Evolutionary conservation across 1,139 yeast genomes (phyloP).

Genomic region (Candida sanyaensis): DNA sequence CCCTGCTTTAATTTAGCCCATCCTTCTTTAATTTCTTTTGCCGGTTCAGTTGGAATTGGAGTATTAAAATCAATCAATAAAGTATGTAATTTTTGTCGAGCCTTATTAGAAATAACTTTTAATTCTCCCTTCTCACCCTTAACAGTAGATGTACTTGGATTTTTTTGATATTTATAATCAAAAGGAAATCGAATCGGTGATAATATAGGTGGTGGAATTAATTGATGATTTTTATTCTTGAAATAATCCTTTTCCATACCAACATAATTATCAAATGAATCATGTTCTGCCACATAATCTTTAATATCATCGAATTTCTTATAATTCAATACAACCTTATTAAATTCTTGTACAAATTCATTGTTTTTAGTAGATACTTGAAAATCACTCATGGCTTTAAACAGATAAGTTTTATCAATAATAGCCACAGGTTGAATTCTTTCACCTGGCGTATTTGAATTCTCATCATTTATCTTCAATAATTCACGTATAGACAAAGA

Average conservation of each 20-base stretch:
- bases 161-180: constrained; percentile 51
- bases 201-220: constrained; percentile 87
- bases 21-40: constrained; percentile 39
- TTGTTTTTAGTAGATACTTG: constrained; percentile 70
- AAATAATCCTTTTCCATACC: constrained; percentile 29
- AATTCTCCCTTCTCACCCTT: constrained; percentile 63
- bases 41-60: constrained; percentile 31
- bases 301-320: constrained; percentile 39
- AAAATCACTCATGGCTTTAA: constrained; percentile 87
- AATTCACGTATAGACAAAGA: constrained; percentile 56
- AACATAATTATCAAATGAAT: constrained; percentile 29
- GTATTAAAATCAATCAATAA: constrained; percentile 36
- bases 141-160: constrained; percentile 54
- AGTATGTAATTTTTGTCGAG: constrained; percentile 49
- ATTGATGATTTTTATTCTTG: constrained; percentile 49
- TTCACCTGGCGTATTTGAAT: constrained; percentile 26
- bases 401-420: constrained; percentile 70
- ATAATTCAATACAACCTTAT: constrained; percentile 23
- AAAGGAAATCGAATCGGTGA: constrained; percentile 77
- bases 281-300: constrained; percentile 41
- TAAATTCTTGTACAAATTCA: constrained; percentile 40
- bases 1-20: constrained; percentile 24
- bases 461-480: constrained; percentile 26
- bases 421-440: constrained; percentile 65
- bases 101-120: constrained; percentile 39